Percentiles rank a stretch among this genome's conserved stretches.
These are phyloP conservation scores for Kokia cookei DNA, from an alignment of 441 rosid species.

Conservation along the genomic window DNA sequence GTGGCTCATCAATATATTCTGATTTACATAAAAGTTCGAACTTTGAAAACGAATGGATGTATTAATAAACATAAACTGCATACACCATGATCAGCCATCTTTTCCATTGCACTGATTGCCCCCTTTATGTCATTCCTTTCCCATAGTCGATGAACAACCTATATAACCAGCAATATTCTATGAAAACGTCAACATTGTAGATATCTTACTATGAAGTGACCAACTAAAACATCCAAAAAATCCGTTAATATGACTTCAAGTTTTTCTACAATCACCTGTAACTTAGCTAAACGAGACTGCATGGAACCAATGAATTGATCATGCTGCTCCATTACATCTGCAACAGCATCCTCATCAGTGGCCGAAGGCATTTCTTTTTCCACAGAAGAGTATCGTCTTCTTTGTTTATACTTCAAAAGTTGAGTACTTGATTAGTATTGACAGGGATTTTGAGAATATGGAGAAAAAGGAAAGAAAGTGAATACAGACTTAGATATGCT, in stretches of 20 bases:
- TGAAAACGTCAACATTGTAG: background rate
- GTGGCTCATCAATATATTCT: background rate
- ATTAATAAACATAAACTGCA: conserved; percentile 19
- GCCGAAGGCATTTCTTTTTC: conserved; percentile 52
- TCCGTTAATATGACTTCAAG: conserved; percentile 5
- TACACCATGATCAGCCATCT: conserved; percentile 94
- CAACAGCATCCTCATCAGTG: conserved; percentile 66
- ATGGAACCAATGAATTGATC: conserved; percentile 79
- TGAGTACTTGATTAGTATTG: conserved; percentile 10
- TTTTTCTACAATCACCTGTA: conserved; percentile 64
- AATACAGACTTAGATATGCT: background rate
- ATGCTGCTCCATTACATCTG: conserved; percentile 74
- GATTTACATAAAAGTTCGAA: background rate
- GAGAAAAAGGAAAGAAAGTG: background rate
- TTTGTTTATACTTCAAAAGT: conserved; percentile 46
- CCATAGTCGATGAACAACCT: conserved; percentile 89
- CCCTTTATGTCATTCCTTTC: conserved; percentile 78
- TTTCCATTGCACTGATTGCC: conserved; percentile 69
- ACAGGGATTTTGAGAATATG: background rate
- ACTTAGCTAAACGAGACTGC: conserved; percentile 88
- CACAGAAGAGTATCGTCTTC: conserved; percentile 51
- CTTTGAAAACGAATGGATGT: background rate
- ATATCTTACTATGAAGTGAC: background rate
- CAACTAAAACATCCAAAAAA: background rate
- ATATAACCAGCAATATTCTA: conserved; percentile 20